Evolutionary conservation across 306 rosid species (phyloP).

Genomic region (Lablab purpureus): DNA sequence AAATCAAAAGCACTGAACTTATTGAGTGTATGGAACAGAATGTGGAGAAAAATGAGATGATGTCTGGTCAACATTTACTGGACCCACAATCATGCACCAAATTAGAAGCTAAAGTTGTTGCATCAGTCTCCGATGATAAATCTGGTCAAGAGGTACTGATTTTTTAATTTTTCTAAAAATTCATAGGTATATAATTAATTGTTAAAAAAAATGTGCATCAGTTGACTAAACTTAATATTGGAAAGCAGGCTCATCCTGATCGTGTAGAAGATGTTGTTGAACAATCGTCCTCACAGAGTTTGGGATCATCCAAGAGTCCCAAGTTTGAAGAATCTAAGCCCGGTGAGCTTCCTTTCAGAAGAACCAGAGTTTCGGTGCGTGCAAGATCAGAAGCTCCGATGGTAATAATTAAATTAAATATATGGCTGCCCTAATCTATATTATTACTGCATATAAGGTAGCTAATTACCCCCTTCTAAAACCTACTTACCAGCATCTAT

Average conservation of each 20-base stretch:
- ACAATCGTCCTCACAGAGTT: slow-evolving; percentile 46
- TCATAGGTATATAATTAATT: slow-evolving; percentile 12
- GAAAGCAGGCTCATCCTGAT: slow-evolving; percentile 40
- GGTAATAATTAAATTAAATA: slow-evolving; percentile 33
- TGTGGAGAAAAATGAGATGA: slow-evolving; percentile 30
- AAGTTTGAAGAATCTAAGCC: slow-evolving; percentile 43
- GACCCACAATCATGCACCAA: slow-evolving; percentile 34
- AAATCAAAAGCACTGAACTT: background rate
- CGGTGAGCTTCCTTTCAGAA: slow-evolving; percentile 45
- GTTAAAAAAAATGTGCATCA: background rate
- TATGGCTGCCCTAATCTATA: background rate
- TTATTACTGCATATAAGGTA: background rate
- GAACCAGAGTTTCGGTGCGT: slow-evolving; percentile 59
- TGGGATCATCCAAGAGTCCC: slow-evolving; percentile 46
- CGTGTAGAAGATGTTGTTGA: slow-evolving; percentile 39
- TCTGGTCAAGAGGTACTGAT: slow-evolving; percentile 30
- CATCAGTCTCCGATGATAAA: slow-evolving; percentile 37
- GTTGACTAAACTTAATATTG: slow-evolving; percentile 21
- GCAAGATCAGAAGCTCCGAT: slow-evolving; percentile 58
- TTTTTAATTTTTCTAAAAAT: slow-evolving; percentile 24
- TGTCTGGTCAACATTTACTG: background rate
- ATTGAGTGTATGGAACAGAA: slow-evolving; percentile 15
- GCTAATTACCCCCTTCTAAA: background rate
- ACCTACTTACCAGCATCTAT: background rate
- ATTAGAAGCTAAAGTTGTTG: slow-evolving; percentile 19